Percentiles rank a stretch among this genome's conserved stretches.
phyloP scores from a whole-genome alignment of 139 green algal genomes.

The Picochlorum sp. region DNA sequence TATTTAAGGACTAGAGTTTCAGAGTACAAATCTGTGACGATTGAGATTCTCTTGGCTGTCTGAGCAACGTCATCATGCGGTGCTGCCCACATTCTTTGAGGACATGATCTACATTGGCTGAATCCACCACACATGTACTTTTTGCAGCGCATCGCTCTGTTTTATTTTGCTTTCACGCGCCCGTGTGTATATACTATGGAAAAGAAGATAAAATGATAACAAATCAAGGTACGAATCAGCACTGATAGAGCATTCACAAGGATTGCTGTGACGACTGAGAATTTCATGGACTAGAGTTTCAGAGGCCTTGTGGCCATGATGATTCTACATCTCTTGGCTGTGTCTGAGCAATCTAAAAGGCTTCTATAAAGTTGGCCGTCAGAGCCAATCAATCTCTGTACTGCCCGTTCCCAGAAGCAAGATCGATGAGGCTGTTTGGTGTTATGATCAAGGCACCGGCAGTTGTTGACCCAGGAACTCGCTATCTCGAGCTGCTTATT shows the following conservation, averaged over 20 bases:
- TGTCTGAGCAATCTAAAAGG: constrained; percentile 50
- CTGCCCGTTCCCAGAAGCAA: constrained; percentile 65
- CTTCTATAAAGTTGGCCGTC: constrained; percentile 70
- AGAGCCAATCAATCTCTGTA: constrained; percentile 27
- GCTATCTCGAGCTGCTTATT: constrained; percentile 43
- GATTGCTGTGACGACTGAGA: constrained; percentile 46
- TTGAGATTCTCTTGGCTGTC: too few relatives aligned
- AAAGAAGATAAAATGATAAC: too few relatives aligned
- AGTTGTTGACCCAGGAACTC: constrained; percentile 34
- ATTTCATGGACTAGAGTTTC: constrained; percentile 78
- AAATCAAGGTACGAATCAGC: too few relatives aligned
- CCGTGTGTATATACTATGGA: too few relatives aligned
- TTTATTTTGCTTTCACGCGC: too few relatives aligned
- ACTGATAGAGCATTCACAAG: too few relatives aligned
- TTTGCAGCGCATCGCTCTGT: too few relatives aligned
- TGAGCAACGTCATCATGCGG: too few relatives aligned
- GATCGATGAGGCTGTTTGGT: constrained; percentile 35
- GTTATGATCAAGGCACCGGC: constrained; percentile 54
- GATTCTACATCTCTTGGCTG: constrained; percentile 73
- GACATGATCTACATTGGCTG: too few relatives aligned
- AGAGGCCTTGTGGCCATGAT: constrained; percentile 49
- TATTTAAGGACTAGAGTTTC: background rate
- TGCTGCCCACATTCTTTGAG: too few relatives aligned
- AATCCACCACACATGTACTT: too few relatives aligned
- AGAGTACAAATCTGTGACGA: background rate